Evolutionary conservation across 495 filamentous ascomycete genomes (phyloP).

Genomic region (Aspergillus saccharolyticus): DNA sequence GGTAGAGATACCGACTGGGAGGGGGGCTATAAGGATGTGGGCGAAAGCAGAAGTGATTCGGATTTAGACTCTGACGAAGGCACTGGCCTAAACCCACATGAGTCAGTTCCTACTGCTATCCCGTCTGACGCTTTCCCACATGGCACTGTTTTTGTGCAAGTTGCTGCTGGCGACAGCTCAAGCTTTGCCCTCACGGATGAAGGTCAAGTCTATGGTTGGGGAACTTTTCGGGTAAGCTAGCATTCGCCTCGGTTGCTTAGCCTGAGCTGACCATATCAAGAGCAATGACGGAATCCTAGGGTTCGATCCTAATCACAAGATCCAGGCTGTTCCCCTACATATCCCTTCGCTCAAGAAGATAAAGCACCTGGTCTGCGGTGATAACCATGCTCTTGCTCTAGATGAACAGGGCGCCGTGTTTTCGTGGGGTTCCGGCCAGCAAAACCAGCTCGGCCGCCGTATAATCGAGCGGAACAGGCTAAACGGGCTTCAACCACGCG

Average conservation of each 20-base stretch:
- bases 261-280: constrained; percentile 27
- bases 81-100: constrained; percentile 54
- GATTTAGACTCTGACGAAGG: constrained; percentile 49
- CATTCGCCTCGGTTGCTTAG: not conserved
- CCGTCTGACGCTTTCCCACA: constrained; percentile 46
- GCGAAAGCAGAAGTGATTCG: constrained; percentile 48
- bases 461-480: constrained; percentile 51
- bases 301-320: constrained; percentile 39
- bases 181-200: constrained; percentile 63
- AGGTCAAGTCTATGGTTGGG: constrained; percentile 65
- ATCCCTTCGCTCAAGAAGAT: constrained; percentile 53
- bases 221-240: constrained; percentile 58
- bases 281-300: constrained; percentile 56
- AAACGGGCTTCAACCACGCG: constrained; percentile 60
- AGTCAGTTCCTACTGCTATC: constrained; percentile 56
- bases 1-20: constrained; percentile 59
- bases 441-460: constrained; percentile 60
- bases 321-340: constrained; percentile 46
- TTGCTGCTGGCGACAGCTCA: constrained; percentile 59
- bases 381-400: constrained; percentile 60
- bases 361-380: constrained; percentile 50
- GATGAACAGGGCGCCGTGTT: constrained; percentile 51
- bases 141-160: constrained; percentile 51
- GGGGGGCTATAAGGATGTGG: constrained; percentile 59
- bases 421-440: constrained; percentile 60